phyloP scores from a whole-genome alignment of 495 filamentous ascomycete genomes.

The Astrothelium macrocarpum region DNA sequence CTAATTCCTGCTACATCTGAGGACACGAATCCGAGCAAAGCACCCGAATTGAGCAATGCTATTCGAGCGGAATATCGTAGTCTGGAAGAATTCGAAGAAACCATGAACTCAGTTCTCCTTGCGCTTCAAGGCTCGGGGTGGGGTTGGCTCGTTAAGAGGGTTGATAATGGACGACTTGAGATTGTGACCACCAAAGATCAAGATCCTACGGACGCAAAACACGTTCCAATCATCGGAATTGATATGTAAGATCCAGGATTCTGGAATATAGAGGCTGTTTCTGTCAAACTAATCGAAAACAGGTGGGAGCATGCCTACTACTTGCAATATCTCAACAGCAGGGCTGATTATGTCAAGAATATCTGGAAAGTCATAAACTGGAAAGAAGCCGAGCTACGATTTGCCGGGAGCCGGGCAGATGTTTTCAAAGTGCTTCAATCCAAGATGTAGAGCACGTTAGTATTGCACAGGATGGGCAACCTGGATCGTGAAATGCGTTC shows the following conservation, averaged over 20 bases:
- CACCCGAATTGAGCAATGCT: constrained; percentile 24
- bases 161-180: constrained; percentile 18
- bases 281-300: not conserved
- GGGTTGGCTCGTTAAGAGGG: constrained; percentile 32
- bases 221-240: constrained; percentile 31
- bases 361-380: constrained; percentile 33
- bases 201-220: constrained; percentile 26
- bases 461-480: no score
- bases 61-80: constrained; percentile 27
- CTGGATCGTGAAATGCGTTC: no score
- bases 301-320: constrained; percentile 38
- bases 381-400: constrained; percentile 27
- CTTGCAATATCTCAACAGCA: constrained; percentile 33
- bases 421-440: constrained; percentile 25
- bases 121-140: constrained; percentile 35
- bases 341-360: constrained; percentile 29
- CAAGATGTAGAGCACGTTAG: no score
- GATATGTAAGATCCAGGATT: constrained; percentile 20
- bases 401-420: constrained; percentile 19
- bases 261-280: not conserved
- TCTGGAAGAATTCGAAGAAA: constrained; percentile 27
- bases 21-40: constrained; percentile 19
- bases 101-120: constrained; percentile 28
- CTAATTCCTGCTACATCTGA: constrained; percentile 21
- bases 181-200: constrained; percentile 35